phyloP scores from a whole-genome alignment of 768 basidiomycete species.

The Termitomyces sp. region DNA sequence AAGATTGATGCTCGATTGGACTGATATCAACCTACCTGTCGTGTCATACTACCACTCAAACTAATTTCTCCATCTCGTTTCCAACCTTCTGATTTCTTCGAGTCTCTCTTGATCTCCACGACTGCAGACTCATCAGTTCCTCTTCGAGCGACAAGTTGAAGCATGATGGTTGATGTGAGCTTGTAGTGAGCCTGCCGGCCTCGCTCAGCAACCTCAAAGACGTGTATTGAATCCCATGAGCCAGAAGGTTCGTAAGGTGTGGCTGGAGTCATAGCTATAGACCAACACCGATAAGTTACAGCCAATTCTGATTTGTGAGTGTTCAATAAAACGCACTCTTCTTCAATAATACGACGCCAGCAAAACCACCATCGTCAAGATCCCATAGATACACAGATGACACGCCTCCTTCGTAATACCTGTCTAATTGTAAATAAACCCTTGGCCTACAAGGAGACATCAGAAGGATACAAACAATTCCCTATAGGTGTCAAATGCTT shows the following conservation, averaged over 20 bases:
- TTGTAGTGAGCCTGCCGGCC: conserved; percentile 95
- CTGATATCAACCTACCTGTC: conserved; percentile 60
- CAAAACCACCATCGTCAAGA: conserved; percentile 92
- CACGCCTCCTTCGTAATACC: conserved; percentile 98
- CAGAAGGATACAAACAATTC: conserved; percentile 63
- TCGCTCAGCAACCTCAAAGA: conserved; percentile 91
- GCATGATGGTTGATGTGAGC: conserved; percentile 95
- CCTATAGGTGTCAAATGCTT: conserved; percentile 95
- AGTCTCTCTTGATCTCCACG: conserved; percentile 26
- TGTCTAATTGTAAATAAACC: conserved; percentile 20
- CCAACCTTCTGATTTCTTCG: conserved; percentile 36
- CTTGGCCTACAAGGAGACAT: not conserved
- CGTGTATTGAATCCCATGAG: conserved; percentile 98
- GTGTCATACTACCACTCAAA: conserved; percentile 94
- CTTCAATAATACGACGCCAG: conserved; percentile 94
- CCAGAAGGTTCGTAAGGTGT: conserved; percentile 63
- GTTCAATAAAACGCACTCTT: conserved; percentile 55
- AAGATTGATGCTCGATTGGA: not conserved
- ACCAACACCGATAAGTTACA: not conserved
- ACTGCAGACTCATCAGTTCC: conserved; percentile 27
- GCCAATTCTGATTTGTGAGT: not conserved
- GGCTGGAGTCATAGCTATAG: conserved; percentile 56
- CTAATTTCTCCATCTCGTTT: conserved; percentile 73
- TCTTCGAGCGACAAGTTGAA: conserved; percentile 69
- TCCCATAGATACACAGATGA: conserved; percentile 99